A percentile compares a stretch with the other conserved stretches of the same genome.
Evolutionary conservation across 2,329 filamentous ascomycete genomes (phyloP).

Genomic region (Talaromyces sp.): DNA sequence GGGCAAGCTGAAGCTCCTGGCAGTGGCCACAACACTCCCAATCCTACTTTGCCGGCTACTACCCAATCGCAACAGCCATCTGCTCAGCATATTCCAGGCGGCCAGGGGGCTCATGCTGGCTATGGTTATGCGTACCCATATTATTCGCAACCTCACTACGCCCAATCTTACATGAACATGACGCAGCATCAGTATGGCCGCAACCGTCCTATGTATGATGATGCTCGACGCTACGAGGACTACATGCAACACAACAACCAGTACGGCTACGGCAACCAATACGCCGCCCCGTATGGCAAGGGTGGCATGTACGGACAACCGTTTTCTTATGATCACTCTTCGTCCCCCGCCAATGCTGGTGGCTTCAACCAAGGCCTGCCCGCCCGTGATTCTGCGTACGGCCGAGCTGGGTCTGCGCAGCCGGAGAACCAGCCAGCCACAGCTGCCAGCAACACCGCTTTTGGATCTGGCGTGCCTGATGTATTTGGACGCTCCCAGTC

Average conservation of each 20-base stretch:
- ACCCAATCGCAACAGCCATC: constrained; percentile 49
- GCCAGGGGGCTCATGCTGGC: constrained; percentile 47
- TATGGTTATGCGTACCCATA: constrained; percentile 59
- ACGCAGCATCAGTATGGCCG: constrained; percentile 44
- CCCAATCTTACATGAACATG: constrained; percentile 53
- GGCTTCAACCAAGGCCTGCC: constrained; percentile 38
- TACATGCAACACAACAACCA: constrained; percentile 46
- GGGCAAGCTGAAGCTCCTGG: constrained; percentile 66
- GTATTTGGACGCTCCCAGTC: constrained; percentile 56
- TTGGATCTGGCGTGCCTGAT: constrained; percentile 50
- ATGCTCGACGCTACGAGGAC: constrained; percentile 45
- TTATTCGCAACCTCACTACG: constrained; percentile 59
- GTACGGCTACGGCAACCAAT: constrained; percentile 51
- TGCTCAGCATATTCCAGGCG: constrained; percentile 49
- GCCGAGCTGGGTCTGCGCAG: constrained; percentile 53
- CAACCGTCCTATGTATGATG: constrained; percentile 47
- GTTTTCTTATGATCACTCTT: constrained; percentile 61
- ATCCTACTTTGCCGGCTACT: constrained; percentile 61
- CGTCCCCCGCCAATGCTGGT: constrained; percentile 57
- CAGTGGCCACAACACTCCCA: constrained; percentile 87
- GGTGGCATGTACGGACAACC: constrained; percentile 61
- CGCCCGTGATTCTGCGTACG: constrained; percentile 55
- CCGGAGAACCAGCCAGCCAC: constrained; percentile 49
- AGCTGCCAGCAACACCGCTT: constrained; percentile 45
- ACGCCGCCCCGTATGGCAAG: constrained; percentile 49